These are phyloP conservation scores for Syncephalastrum sp. DNA, from an alignment of 371 early-diverging fungal species.

Conservation along the genomic window DNA sequence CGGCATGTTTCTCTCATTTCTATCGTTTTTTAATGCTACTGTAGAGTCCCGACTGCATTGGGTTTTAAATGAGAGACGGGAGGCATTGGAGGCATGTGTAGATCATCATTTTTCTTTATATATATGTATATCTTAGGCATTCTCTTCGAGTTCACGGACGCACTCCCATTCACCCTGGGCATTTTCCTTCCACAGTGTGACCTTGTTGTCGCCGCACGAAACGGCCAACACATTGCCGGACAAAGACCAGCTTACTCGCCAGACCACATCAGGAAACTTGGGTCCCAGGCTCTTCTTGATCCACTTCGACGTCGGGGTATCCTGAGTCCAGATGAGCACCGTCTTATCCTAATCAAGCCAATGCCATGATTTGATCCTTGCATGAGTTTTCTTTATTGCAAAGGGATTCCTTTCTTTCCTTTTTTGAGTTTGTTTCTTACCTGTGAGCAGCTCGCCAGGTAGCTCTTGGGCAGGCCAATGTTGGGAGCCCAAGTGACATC, in stretches of 20 bases:
- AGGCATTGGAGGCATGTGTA: too few species aligned
- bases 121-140: conserved; percentile 26
- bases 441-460: conserved; percentile 93
- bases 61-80: too few species aligned
- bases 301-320: conserved; percentile 70
- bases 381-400: neutral
- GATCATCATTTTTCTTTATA: neutral
- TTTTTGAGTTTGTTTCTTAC: conserved; percentile 23
- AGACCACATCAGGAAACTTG: conserved; percentile 95
- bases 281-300: conserved; percentile 70
- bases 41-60: too few species aligned
- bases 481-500: conserved; percentile 97
- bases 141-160: conserved; percentile 75
- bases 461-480: conserved; percentile 86
- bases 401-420: neutral
- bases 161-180: conserved; percentile 90
- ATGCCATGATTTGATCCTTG: too few species aligned
- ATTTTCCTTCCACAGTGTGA: conserved; percentile 95
- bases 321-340: conserved; percentile 95
- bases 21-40: neutral
- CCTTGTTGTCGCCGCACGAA: conserved; percentile 93
- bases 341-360: conserved; percentile 73
- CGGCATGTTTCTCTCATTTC: conserved; percentile 4
- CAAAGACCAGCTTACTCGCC: conserved; percentile 96
- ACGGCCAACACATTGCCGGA: conserved; percentile 96